Evolutionary conservation across 306 rosid species (phyloP).

Genomic region (Casuarina glauca): DNA sequence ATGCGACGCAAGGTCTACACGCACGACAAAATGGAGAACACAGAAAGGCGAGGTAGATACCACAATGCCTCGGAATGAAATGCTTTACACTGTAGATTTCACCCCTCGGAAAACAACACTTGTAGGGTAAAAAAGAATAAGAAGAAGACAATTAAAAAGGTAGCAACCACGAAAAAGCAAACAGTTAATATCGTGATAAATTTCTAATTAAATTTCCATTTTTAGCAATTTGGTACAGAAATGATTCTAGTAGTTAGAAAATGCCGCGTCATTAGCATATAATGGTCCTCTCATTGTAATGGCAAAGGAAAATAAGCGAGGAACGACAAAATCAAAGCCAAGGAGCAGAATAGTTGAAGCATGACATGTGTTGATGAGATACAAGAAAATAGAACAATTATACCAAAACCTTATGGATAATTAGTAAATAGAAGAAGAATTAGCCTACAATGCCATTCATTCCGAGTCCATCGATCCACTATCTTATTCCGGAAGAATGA

Average conservation of each 20-base stretch:
- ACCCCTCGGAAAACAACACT: slow-evolving; percentile 26
- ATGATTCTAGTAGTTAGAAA: slow-evolving; percentile 30
- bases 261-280: slow-evolving; percentile 18
- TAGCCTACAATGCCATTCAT: slow-evolving; percentile 30
- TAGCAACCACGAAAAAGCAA: slow-evolving; percentile 30
- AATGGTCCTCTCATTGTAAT: slow-evolving; percentile 35
- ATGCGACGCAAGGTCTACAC: slow-evolving; percentile 2
- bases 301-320: slow-evolving; percentile 22
- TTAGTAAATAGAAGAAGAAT: slow-evolving; percentile 26
- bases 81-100: slow-evolving; percentile 52
- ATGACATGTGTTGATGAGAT: slow-evolving; percentile 34
- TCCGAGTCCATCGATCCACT: slow-evolving; percentile 33
- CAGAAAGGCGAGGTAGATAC: slow-evolving; percentile 7
- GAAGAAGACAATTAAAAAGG: slow-evolving; percentile 6
- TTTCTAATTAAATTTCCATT: slow-evolving; percentile 29
- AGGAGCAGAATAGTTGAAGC: slow-evolving; percentile 1
- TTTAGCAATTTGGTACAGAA: slow-evolving; percentile 30
- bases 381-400: slow-evolving; percentile 28
- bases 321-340: slow-evolving; percentile 23
- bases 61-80: slow-evolving; percentile 9
- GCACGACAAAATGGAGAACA: slow-evolving; percentile 14
- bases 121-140: slow-evolving; percentile 6
- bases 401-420: slow-evolving; percentile 2
- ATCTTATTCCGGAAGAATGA: slow-evolving; percentile 27
- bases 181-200: slow-evolving; percentile 5